Base-by-base conservation (phyloP, 805 yeast species). In the Lachancea dasiensis region DNA sequence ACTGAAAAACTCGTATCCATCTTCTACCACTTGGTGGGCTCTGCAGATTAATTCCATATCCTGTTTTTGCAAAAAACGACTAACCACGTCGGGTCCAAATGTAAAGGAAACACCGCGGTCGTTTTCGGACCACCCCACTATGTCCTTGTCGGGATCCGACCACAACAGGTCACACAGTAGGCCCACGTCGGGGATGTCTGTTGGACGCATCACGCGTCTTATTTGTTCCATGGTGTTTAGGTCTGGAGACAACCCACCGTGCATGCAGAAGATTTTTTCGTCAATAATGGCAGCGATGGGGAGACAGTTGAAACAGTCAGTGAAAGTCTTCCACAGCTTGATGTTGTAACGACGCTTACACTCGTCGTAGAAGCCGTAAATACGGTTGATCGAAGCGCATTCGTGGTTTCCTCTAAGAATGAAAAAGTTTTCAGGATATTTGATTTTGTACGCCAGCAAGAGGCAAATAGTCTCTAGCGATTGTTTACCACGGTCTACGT, bases 41-140 rank as follows among this genome's bases (percentile, higher is more conserved):
- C 98, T 79, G 69, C 97, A 92, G 56, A 90, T 89, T 58, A 90
- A 77, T 65, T 92, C 97, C 92, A 90, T 85, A 61, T 90, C 97
- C 65, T 90, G 97, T 59, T 87, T 89, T 63, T 90, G 97, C 62
- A 92, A 69, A 63, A 90, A 90, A 65, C 97, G 75, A 50, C 95
- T 84, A 38, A 90, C 97, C 38, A 90, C 97, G 63, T 90, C 98
- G 7, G 97, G 97, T n/a, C 97, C 97, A 67, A 92, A 90, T n/a
- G 97, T 90, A 65, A 89, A 90, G 18, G 97, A 87, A 45, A 90
- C 97, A 60, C 97, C 97, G 68, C 98, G 84, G 69, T 92, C 98
- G 64, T 92, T 90, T 69, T 92, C 98, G 53, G 94, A 82, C 98
- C 98, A 90, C 14, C 97, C 98, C 23, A 92, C 86, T 52, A 90